Percentiles rank a stretch among this genome's conserved stretches.
Conservation (phyloP, 2,329 filamentous ascomycete genomes). For the Colletotrichum echinochloae region DNA sequence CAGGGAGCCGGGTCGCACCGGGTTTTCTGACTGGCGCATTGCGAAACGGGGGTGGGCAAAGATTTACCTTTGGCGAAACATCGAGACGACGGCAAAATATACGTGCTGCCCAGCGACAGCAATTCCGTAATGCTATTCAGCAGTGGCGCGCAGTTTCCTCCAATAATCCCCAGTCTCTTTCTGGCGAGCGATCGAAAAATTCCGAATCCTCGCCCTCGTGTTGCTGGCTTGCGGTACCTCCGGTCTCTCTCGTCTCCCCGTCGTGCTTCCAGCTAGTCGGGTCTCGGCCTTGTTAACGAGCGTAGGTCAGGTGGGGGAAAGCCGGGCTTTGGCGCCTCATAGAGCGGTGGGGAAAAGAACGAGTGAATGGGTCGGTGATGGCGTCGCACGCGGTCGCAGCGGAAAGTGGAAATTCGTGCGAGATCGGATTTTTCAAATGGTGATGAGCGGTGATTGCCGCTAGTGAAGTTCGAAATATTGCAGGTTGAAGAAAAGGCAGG, state of each 20-base stretch:
- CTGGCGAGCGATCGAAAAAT: constrained; percentile 26
- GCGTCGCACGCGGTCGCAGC: constrained; percentile 23
- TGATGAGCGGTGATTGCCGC: constrained; percentile 28
- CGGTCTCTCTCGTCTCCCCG: not conserved
- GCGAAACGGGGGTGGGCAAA: constrained; percentile 21
- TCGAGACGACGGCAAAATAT: constrained; percentile 37
- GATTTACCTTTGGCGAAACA: constrained; percentile 53
- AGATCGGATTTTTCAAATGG: constrained; percentile 22
- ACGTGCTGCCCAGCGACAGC: constrained; percentile 45
- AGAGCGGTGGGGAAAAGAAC: constrained; percentile 33
- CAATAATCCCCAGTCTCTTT: constrained; percentile 20
- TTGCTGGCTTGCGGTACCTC: constrained; percentile 18
- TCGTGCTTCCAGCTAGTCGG: constrained; percentile 6
- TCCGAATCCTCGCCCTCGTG: constrained; percentile 27
- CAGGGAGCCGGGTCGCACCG: constrained; percentile 33
- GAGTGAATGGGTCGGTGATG: constrained; percentile 35
- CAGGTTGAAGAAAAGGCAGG: constrained; percentile 18
- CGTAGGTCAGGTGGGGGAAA: constrained; percentile 40
- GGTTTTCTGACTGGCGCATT: constrained; percentile 35
- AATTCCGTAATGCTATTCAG: constrained; percentile 29
- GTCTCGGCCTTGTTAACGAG: constrained; percentile 25
- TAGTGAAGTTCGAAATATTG: constrained; percentile 33
- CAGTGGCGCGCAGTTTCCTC: constrained; percentile 4
- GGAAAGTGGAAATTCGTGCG: not conserved
- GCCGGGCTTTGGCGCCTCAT: constrained; percentile 38